Evolutionary conservation across 148 eudicot genomes (phyloP).

Genomic region (Fagopyrum homotropicum): DNA sequence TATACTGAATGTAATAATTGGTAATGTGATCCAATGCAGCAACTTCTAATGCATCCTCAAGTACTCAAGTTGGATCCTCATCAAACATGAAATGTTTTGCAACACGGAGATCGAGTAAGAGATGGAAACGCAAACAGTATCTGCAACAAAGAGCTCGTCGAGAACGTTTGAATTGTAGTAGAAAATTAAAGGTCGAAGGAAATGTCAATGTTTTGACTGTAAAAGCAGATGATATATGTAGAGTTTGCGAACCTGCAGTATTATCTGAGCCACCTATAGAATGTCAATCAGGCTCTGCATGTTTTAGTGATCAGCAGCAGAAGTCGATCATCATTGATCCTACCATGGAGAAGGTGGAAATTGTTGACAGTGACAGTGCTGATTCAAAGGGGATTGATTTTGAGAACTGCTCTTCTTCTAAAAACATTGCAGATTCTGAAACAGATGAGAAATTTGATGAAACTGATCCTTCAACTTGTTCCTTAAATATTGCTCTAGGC

Average conservation of each 20-base stretch:
- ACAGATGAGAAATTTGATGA: constrained; percentile 26
- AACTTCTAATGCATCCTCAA: constrained; percentile 29
- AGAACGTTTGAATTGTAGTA: constrained; percentile 62
- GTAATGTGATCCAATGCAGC: constrained; percentile 31
- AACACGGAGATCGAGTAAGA: constrained; percentile 45
- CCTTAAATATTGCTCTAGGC: constrained; percentile 22
- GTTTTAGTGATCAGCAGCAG: constrained; percentile 25
- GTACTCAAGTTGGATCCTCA: constrained; percentile 46
- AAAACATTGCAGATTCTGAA: constrained; percentile 19
- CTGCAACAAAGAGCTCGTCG: constrained; percentile 80
- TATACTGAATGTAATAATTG: neutral
- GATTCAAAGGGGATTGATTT: constrained; percentile 20
- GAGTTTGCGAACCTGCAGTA: constrained; percentile 27
- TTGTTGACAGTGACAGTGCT: constrained; percentile 24
- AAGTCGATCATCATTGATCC: constrained; percentile 23
- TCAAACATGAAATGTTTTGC: constrained; percentile 44
- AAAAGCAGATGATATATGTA: constrained; percentile 34
- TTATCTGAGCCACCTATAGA: constrained; percentile 27
- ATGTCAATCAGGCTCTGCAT: constrained; percentile 30
- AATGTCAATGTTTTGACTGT: constrained; percentile 26
- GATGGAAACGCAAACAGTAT: constrained; percentile 73
- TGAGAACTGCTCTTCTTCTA: constrained; percentile 19
- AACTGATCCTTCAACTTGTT: constrained; percentile 27
- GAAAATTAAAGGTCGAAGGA: constrained; percentile 55
- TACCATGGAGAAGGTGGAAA: constrained; percentile 19